Conservation (phyloP, 768 basidiomycete species). For the Crepidotus variabilis region DNA sequence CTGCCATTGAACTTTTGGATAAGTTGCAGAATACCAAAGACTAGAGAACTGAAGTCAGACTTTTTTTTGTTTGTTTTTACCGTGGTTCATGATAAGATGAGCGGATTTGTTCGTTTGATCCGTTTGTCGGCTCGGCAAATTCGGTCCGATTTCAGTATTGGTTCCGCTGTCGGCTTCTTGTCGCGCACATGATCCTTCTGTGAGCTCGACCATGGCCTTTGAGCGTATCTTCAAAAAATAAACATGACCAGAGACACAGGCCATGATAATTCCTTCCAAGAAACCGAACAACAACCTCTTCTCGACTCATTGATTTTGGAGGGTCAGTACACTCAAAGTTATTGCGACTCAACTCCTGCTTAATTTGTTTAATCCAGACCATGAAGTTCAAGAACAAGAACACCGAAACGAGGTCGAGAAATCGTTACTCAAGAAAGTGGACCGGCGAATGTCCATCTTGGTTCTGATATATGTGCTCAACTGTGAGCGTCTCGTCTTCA, state of each 20-base stretch:
- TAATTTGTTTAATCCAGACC: neutral
- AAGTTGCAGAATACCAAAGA: neutral
- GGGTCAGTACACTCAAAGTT: neutral
- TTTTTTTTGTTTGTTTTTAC: too few relatives aligned
- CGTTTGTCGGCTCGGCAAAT: too few relatives aligned
- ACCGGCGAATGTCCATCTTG: conserved; percentile 53
- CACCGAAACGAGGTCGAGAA: conserved; percentile 4
- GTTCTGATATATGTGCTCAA: conserved; percentile 52
- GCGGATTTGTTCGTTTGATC: too few relatives aligned
- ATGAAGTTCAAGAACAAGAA: neutral
- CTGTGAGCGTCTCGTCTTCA: conserved; percentile 25
- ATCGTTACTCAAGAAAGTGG: conserved; percentile 42
- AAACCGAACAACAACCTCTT: neutral
- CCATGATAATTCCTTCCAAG: neutral
- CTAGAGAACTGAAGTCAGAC: too few relatives aligned
- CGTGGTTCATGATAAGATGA: too few relatives aligned
- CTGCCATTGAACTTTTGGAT: conserved; percentile 25
- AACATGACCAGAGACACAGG: neutral
- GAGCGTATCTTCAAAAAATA: neutral
- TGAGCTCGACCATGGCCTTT: neutral
- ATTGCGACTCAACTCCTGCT: neutral
- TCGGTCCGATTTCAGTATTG: too few relatives aligned
- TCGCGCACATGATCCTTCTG: neutral
- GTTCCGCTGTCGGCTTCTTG: too few relatives aligned
- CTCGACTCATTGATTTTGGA: neutral